phyloP scores from a whole-genome alignment of 2,329 filamentous ascomycete species.

The Tolypocladium endophyticum region DNA sequence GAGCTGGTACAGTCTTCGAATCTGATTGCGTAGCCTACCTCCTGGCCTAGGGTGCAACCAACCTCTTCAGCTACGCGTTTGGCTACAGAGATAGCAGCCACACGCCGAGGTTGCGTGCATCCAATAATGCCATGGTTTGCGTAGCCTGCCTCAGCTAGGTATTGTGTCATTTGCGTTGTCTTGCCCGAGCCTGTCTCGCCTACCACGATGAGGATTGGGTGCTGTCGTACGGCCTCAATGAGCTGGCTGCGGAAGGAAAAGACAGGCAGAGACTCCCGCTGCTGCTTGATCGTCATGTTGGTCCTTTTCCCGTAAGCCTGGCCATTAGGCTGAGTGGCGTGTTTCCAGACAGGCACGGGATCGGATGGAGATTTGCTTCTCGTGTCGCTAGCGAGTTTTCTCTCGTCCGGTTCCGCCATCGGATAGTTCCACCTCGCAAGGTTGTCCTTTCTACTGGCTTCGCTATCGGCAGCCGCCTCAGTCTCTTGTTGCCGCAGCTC shows the following conservation, averaged over 20 bases:
- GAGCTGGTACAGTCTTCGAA: constrained; percentile 91
- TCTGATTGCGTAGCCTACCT: constrained; percentile 94
- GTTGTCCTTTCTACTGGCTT: constrained; percentile 58
- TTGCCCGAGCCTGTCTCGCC: constrained; percentile 97
- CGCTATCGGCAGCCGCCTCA: constrained; percentile 62
- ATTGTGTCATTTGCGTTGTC: constrained; percentile 93
- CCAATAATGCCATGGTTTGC: constrained; percentile 82
- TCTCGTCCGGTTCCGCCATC: constrained; percentile 76
- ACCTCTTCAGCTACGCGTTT: constrained; percentile 96
- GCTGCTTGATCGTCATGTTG: constrained; percentile 86
- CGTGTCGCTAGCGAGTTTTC: constrained; percentile 82
- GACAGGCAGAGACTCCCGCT: constrained; percentile 81
- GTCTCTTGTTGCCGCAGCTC: constrained; percentile 83
- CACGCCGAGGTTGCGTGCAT: constrained; percentile 92
- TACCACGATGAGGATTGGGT: constrained; percentile 91
- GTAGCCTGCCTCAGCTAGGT: constrained; percentile 88
- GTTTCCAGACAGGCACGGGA: too few species aligned
- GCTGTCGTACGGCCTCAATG: constrained; percentile 74
- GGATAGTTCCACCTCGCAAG: constrained; percentile 93
- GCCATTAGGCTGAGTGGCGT: constrained; percentile 33
- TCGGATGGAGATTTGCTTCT: constrained; percentile 42
- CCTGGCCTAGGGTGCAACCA: constrained; percentile 77
- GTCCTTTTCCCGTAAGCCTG: constrained; percentile 78
- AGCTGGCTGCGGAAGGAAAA: constrained; percentile 81
- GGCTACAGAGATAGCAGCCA: constrained; percentile 94